phyloP scores from a whole-genome alignment of 1,139 yeast genomes.

The Candida sanyaensis region DNA sequence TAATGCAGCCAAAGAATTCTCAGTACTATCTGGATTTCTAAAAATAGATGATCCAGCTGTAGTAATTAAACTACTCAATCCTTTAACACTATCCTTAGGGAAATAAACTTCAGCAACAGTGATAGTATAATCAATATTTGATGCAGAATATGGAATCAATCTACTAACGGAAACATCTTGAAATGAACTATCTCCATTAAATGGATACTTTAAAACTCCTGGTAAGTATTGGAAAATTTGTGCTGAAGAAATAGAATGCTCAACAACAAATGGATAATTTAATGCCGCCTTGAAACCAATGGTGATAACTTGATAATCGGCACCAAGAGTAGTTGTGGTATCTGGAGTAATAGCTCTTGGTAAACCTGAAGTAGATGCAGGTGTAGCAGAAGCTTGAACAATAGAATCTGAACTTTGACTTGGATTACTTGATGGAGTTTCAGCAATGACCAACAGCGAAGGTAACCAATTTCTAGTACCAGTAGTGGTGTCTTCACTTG shows the following conservation, averaged over 20 bases:
- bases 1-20: constrained; percentile 51
- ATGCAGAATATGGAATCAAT: constrained; percentile 64
- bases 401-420: constrained; percentile 24
- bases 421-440: constrained; percentile 26
- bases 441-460: constrained; percentile 42
- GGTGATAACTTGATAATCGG: constrained; percentile 55
- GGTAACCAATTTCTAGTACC: constrained; percentile 51
- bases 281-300: constrained; percentile 70
- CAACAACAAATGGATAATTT: constrained; percentile 72
- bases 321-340: constrained; percentile 45
- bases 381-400: constrained; percentile 27
- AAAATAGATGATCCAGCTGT: constrained; percentile 51
- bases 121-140: constrained; percentile 55
- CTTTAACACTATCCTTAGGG: constrained; percentile 49
- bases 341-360: constrained; percentile 71
- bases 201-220: constrained; percentile 53
- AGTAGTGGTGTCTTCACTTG: constrained; percentile 11
- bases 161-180: constrained; percentile 54
- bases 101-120: constrained; percentile 79
- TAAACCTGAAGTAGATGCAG: constrained; percentile 52
- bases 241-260: constrained; percentile 67
- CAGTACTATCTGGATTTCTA: constrained; percentile 48
- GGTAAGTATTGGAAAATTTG: constrained; percentile 77
- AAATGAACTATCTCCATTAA: constrained; percentile 31
- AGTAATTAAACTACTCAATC: constrained; percentile 46